phyloP scores from a whole-genome alignment of 768 basidiomycete species.

The Russula griseocarnosa region DNA sequence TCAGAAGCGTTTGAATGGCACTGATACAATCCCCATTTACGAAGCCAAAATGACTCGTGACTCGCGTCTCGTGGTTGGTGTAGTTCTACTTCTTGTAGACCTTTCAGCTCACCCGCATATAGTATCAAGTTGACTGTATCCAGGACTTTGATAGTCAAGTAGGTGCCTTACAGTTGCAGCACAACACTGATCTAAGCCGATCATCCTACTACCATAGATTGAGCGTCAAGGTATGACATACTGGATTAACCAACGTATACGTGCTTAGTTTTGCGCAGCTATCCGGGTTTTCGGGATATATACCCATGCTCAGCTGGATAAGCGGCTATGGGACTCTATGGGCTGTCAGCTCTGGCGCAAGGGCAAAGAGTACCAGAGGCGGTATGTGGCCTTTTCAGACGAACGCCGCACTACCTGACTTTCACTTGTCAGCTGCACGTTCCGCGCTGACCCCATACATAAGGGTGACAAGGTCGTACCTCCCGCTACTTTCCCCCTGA shows the following conservation, averaged over 20 bases:
- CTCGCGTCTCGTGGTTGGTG: constrained; percentile 25
- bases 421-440: constrained; percentile 41
- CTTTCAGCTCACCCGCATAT: constrained; percentile 3
- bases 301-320: constrained; percentile 45
- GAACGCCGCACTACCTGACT: background rate
- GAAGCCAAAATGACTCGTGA: constrained; percentile 60
- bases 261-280: constrained; percentile 32
- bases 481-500: constrained; percentile 52
- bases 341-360: constrained; percentile 41
- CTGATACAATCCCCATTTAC: constrained; percentile 51
- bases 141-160: constrained; percentile 26
- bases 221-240: constrained; percentile 39
- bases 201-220: constrained; percentile 29
- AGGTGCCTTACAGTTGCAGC: background rate
- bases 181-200: background rate
- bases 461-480: constrained; percentile 43
- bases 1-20: constrained; percentile 53
- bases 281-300: constrained; percentile 51
- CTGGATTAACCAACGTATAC: background rate
- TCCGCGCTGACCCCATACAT: constrained; percentile 37
- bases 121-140: constrained; percentile 32
- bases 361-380: constrained; percentile 50
- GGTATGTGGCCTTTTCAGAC: constrained; percentile 36
- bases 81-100: background rate
- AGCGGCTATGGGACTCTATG: constrained; percentile 46